Evolutionary conservation across 176 grass and related monocot species (phyloP), one percentile per base, ranked within the genome.

Genomic region (Zoysia pacifica): DNA sequence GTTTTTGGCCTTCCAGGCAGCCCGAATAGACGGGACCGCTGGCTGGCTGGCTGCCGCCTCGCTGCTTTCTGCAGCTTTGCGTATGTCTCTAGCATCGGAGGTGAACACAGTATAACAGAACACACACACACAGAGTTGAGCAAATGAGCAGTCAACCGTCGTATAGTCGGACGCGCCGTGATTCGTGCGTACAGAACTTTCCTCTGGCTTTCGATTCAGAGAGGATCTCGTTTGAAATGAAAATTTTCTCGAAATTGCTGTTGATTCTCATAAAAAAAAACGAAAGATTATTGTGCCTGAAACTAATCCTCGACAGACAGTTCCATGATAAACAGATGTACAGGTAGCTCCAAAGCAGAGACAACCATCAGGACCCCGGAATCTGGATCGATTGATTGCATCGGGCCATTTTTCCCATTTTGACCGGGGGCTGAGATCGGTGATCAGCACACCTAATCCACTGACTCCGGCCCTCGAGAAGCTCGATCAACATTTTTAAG

Each of bases 371-470:
- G 20, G 52, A 62, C 67, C 48, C 19, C 6, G 48, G 67, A 66
- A 85, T 72, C 75, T 28, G 75, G 67, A 72, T 72, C 72, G 75
- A 28, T 65, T 48, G 28, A 28, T 73, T 58, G 12, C 38, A 52
- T 55, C 2, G 36, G 5, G 18, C 4, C 66, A 63, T 19, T 19
- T 72, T 74, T 58, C 9, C 38, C 38, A 11, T 44, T 68, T 73
- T 79, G 61, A 83, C 69, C 7, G 19, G 75, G 1, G 49, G 36
- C 28, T 28, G 28, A 73, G 72, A 74, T 83, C 61, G 67, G 62
- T 16, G 35, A 64, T 78, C 38, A n/a, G 5, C 56, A 9, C 81
- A 64, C 39, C 54, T 35, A 84, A 88, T 80, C 81, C 76, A 65
- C 76, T 15, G 70, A 20, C 52, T 79, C 14, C 35, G 13, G 15